Conservation (phyloP, 2,329 filamentous ascomycete genomes). For the Colletotrichum graminicola region DNA sequence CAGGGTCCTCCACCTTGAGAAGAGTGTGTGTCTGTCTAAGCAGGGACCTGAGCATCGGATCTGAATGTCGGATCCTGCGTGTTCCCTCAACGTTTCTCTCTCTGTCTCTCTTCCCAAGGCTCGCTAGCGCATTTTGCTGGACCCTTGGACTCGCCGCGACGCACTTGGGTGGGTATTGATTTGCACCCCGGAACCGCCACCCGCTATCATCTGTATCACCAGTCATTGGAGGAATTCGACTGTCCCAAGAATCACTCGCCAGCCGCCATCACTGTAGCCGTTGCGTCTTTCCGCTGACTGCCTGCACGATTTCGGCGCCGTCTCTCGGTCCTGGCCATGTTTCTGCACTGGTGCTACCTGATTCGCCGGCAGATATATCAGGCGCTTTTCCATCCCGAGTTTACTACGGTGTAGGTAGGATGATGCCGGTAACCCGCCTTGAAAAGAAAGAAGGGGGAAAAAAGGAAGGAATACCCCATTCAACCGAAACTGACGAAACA, state of each 20-base stretch:
- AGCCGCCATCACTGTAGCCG: conserved; percentile 14
- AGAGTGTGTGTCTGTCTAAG: conserved; percentile 6
- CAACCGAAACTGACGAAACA: conserved; percentile 36
- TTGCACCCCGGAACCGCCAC: conserved; percentile 24
- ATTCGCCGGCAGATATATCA: conserved; percentile 6
- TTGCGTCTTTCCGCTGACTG: conserved; percentile 23
- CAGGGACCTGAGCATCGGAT: conserved; percentile 34
- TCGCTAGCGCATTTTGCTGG: conserved; percentile 26
- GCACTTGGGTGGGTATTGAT: conserved; percentile 10
- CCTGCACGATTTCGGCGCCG: conserved; percentile 25
- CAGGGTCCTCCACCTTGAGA: conserved; percentile 27
- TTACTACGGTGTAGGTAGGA: background rate
- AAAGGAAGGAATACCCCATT: background rate
- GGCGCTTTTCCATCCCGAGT: conserved; percentile 25
- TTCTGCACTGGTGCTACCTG: conserved; percentile 16
- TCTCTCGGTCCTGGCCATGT: background rate
- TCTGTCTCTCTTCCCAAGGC: conserved; percentile 1
- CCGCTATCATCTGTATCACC: background rate
- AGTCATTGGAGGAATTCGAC: conserved; percentile 9
- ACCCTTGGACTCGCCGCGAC: conserved; percentile 27
- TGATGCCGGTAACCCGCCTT: conserved; percentile 24
- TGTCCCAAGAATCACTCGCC: background rate
- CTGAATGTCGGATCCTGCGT: conserved; percentile 22
- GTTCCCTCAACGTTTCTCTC: conserved; percentile 1
- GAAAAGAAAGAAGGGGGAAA: background rate